Evolutionary conservation across 805 yeast species (phyloP), one percentile per base, ranked within the genome.

Genomic region (Myxozyma vanderwaltii): DNA sequence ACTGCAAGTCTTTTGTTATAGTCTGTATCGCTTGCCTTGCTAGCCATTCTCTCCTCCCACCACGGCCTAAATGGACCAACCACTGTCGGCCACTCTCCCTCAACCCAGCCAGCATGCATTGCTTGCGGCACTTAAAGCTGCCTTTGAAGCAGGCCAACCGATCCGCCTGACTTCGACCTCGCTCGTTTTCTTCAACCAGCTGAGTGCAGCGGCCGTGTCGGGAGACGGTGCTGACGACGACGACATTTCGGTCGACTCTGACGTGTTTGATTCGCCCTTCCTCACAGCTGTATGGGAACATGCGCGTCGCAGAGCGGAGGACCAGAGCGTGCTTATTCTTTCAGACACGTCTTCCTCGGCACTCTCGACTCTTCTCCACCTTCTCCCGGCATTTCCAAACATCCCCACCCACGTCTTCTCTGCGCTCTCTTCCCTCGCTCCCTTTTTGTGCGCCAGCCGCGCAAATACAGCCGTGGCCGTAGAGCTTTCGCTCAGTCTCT

Each of bases 251-350:
- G 38, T 35, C 15, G 57, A 17, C 23, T 24, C 43, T 5, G 59
- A 60, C 12, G 61, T 59, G 17, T 65, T 69, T 10, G 77, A 77
- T 35, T 70, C 68, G 17, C 65, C 70, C 26, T 69, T 75, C 29
- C 54, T 75, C 27, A 64, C 70, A 10, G 52, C 69, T 8, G 57
- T 75, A 4, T 74, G 78, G 76, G 73, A 70, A 41, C 79, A 76
- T 56, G 77, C 78, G 3, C 67, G 69, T 50, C 67, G 71, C 44
- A 71, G 78, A 17, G 69, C 72, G 6, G 79, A 76, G 63, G 77
- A 76, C 54, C 79, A 76, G 65, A 68, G 76, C 23, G 57, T 76
- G 8, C 62, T 75, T 26, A 60, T 76, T 12, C 58, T 67, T 63
- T 17, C 52, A 23, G 54, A 40, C 39, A 12, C 40, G 15, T 38